Percentiles rank a stretch among this genome's conserved stretches.
Evolutionary conservation across 139 green algal species (phyloP).

Genomic region (Volvox africanus): DNA sequence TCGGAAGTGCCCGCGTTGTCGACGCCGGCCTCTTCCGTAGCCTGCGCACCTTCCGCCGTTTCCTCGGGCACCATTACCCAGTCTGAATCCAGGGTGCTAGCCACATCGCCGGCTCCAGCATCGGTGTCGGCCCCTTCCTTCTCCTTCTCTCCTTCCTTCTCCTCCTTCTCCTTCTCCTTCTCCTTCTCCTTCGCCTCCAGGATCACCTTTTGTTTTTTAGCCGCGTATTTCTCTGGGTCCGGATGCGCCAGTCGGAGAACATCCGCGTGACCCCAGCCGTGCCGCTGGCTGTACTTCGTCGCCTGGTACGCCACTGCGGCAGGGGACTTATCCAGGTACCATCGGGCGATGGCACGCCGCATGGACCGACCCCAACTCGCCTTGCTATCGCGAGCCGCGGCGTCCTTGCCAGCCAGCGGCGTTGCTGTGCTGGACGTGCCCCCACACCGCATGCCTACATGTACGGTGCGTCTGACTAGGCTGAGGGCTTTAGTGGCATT

Average conservation of each 20-base stretch:
- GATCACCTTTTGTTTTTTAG: not conserved
- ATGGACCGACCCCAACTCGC: constrained; percentile 33
- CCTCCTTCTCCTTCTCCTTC: not conserved
- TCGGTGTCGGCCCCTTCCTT: not conserved
- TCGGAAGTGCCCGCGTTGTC: not conserved
- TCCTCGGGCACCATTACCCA: constrained; percentile 2
- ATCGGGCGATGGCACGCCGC: constrained; percentile 1
- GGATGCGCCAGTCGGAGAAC: constrained; percentile 39
- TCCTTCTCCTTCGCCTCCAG: not conserved
- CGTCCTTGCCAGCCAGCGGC: not conserved
- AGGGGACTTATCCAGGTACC: constrained; percentile 28
- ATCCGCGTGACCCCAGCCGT: constrained; percentile 46
- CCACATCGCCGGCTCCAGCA: not conserved
- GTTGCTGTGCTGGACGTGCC: not conserved
- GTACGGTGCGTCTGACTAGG: too few species aligned
- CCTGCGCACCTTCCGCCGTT: not conserved
- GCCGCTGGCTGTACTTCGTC: constrained; percentile 47
- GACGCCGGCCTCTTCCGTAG: not conserved
- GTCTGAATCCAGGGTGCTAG: not conserved
- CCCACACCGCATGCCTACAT: too few species aligned
- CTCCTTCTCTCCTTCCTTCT: not conserved
- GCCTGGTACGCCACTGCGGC: constrained; percentile 35
- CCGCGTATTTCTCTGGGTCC: not conserved
- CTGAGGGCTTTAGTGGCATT: too few species aligned
- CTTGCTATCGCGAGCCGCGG: not conserved